Evolutionary conservation across 352 stramenopile genomes (phyloP).

Genomic region (Phytopythium oedochilum): DNA sequence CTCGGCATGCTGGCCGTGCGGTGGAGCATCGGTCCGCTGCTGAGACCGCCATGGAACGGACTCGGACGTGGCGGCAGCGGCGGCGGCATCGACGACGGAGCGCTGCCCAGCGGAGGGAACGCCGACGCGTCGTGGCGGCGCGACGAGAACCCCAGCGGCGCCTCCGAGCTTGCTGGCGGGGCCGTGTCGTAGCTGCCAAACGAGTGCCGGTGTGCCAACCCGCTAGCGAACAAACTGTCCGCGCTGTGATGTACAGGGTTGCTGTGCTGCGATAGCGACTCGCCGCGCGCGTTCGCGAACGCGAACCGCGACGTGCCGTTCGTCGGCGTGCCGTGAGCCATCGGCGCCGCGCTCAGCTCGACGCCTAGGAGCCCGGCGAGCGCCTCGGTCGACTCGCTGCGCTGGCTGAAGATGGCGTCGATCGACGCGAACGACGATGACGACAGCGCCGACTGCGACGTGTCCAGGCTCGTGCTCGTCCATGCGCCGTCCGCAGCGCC

Average conservation of each 20-base stretch:
- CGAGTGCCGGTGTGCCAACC: conserved; percentile 7
- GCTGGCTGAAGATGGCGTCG: conserved; percentile 77
- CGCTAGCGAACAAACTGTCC: background rate
- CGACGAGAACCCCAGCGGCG: conserved; percentile 18
- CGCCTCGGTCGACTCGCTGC: conserved; percentile 67
- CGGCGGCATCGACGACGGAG: conserved; percentile 19
- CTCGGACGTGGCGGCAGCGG: conserved; percentile 17
- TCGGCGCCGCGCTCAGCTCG: conserved; percentile 38
- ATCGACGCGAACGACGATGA: conserved; percentile 78
- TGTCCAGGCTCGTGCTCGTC: conserved; percentile 14
- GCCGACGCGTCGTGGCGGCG: conserved; percentile 23
- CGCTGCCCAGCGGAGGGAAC: conserved; percentile 34
- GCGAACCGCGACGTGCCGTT: conserved; percentile 70
- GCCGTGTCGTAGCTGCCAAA: conserved; percentile 19
- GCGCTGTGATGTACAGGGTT: background rate
- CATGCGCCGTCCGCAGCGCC: conserved; percentile 14
- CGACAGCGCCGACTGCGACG: conserved; percentile 8
- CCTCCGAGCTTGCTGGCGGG: background rate
- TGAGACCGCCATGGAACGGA: conserved; percentile 30
- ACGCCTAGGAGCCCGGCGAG: conserved; percentile 63
- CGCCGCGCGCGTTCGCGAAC: conserved; percentile 55
- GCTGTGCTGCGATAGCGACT: background rate
- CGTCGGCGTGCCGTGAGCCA: conserved; percentile 28
- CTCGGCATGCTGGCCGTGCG: conserved; percentile 5
- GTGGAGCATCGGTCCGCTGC: conserved; percentile 1